A percentile compares a stretch with the other conserved stretches of the same genome.
These are phyloP conservation scores for Westerdykella sp. DNA, from an alignment of 2,329 filamentous ascomycete genomes.

Conservation along the genomic window DNA sequence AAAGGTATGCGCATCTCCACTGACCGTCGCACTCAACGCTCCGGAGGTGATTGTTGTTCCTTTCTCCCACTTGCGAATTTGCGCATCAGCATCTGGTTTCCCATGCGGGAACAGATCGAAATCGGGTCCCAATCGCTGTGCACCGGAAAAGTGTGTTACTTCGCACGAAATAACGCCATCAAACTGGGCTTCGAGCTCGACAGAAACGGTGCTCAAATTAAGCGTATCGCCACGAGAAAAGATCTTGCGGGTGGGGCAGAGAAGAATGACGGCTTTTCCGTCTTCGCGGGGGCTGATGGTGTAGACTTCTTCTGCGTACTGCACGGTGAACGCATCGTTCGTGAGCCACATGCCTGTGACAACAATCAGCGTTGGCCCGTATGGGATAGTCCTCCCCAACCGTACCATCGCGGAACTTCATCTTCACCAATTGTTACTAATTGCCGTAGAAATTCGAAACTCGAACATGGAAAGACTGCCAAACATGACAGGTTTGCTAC, in stretches of 20 bases:
- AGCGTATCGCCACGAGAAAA: slow-evolving; percentile 50
- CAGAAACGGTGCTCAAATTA: slow-evolving; percentile 50
- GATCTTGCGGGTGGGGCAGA: slow-evolving; percentile 55
- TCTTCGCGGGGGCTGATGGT: slow-evolving; percentile 43
- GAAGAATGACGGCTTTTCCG: slow-evolving; percentile 47
- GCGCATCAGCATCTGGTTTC: too few relatives aligned
- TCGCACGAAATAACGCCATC: too few relatives aligned
- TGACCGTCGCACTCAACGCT: too few relatives aligned
- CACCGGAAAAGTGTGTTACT: too few relatives aligned
- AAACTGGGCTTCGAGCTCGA: slow-evolving; percentile 51
- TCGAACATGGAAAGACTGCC: neutral
- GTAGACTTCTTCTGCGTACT: slow-evolving; percentile 62
- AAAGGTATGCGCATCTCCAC: too few relatives aligned
- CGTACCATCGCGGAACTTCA: slow-evolving; percentile 57
- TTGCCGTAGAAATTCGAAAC: neutral
- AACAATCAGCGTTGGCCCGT: too few relatives aligned
- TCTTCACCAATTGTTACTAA: slow-evolving; percentile 19
- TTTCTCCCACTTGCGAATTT: too few relatives aligned
- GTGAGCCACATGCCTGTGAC: slow-evolving; percentile 56
- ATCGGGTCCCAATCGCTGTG: too few relatives aligned
- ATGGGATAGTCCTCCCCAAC: neutral
- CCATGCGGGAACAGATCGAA: too few relatives aligned
- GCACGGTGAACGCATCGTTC: slow-evolving; percentile 53
- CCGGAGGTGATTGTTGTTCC: too few relatives aligned
- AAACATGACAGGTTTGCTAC: neutral